A percentile compares a stretch with the other conserved stretches of the same genome.
These are phyloP conservation scores for Entamoeba histolytica DNA, from an alignment of 208 protist species.

Conservation along the genomic window DNA sequence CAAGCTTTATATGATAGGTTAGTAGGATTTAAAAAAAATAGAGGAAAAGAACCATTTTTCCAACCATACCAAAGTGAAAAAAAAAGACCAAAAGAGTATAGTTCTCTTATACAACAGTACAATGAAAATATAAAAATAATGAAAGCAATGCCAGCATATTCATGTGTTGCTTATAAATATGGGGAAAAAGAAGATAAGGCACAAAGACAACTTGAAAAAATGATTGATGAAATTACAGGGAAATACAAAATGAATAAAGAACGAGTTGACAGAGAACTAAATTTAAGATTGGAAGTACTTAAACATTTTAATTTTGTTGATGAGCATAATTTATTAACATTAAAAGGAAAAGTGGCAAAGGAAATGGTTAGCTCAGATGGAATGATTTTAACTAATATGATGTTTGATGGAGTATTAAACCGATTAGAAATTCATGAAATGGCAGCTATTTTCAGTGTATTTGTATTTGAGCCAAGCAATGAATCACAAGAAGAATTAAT, in stretches of 20 bases:
- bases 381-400: background rate
- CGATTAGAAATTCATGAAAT: background rate
- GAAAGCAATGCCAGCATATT: background rate
- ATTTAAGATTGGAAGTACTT: background rate
- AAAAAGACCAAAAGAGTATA: background rate
- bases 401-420: background rate
- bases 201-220: background rate
- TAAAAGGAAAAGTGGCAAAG: background rate
- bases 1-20: background rate
- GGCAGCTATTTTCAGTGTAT: background rate
- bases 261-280: background rate
- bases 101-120: background rate
- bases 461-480: background rate
- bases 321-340: background rate
- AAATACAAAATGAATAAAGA: background rate
- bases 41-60: background rate
- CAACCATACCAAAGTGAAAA: background rate
- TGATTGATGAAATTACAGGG: background rate
- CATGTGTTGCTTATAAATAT: background rate
- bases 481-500: background rate
- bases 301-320: background rate
- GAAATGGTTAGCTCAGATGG: background rate
- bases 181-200: background rate
- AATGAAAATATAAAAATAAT: background rate
- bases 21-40: background rate